Base-by-base conservation (phyloP, 192 early-diverging fungal species). In the Coemansia sp. region DNA sequence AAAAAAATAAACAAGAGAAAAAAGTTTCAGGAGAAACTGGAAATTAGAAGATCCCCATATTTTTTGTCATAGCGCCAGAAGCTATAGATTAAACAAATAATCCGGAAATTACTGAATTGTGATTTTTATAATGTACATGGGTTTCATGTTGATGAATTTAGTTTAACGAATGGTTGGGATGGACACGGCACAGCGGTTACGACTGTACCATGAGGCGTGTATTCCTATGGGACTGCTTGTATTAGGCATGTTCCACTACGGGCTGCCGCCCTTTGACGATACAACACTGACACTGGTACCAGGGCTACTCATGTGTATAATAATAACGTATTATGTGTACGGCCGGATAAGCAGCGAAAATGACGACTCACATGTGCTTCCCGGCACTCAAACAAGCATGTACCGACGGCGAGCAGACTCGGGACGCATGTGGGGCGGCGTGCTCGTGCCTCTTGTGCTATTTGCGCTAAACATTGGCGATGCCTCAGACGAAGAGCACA, bases 381-480 rank as follows among this genome's bases (percentile, higher is more conserved):
- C 10, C 21, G 62, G 42, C n/a, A 58, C 60, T 19, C 54, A 20
- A n/a, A 7, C 23, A 4, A 17, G 26, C 10, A 55, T 36, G 62
- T 67, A 40, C 31, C 65, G 78, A 31, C 60, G 60, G 40, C 49
- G 36, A 6, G 69, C 65, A 2, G 78, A 75, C 38, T 53, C 65
- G 36, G 78, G 78, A 12, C 34, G 25, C 6, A 62, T 71, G 38
- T 81, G 69, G 65, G 78, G 68, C 47, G 57, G 34, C 5, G 21
- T 64, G 12, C 58, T 81, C 4, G 73, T 81, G 42, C 73, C 73
- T 40, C 57, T 81, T 46, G 60, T 68, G 0, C 10, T 71, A 14
- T n/a, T 63, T 6, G 71, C 76, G 19, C 54, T 17, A 17, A 42
- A 42, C 40, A 42, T 42, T 4, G 12, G 40, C 40, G 11, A 15